Conservation (phyloP, 345 rosid species). For the Boechera retrofracta region DNA sequence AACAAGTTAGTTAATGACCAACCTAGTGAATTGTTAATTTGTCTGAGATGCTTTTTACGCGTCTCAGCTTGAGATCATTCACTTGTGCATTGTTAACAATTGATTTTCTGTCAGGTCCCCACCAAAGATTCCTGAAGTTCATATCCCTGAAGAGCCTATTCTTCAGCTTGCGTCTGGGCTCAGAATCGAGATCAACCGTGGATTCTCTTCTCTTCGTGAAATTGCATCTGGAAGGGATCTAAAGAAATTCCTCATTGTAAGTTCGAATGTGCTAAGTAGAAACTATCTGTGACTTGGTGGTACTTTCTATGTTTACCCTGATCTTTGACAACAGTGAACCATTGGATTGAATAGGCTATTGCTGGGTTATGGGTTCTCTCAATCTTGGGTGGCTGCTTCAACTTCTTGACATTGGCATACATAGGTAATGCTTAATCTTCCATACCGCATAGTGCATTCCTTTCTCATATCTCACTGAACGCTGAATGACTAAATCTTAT, state of each 20-base stretch:
- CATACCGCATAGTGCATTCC: not conserved
- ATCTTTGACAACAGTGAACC: not conserved
- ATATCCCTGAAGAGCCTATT: slow-evolving; percentile 80
- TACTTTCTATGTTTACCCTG: not conserved
- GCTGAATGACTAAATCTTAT: not conserved
- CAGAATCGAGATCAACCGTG: slow-evolving; percentile 74
- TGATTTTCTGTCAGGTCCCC: slow-evolving; percentile 56
- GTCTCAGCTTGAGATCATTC: slow-evolving; percentile 41
- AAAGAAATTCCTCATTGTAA: slow-evolving; percentile 88
- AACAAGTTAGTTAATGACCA: slow-evolving; percentile 65
- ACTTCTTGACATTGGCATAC: slow-evolving; percentile 77
- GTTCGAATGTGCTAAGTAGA: slow-evolving; percentile 16
- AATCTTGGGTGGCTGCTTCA: slow-evolving; percentile 68
- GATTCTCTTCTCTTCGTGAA: slow-evolving; percentile 64
- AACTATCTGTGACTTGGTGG: slow-evolving; percentile 9
- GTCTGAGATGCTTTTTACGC: not conserved
- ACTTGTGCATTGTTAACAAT: slow-evolving; percentile 49
- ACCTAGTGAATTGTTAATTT: not conserved
- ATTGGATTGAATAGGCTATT: slow-evolving; percentile 57
- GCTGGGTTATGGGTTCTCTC: slow-evolving; percentile 78
- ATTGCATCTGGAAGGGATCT: slow-evolving; percentile 96
- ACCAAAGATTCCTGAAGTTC: slow-evolving; percentile 77
- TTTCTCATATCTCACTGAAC: not conserved
- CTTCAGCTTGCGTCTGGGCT: slow-evolving; percentile 72
- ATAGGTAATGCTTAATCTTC: slow-evolving; percentile 54